A percentile compares a stretch with the other conserved stretches of the same genome.
phyloP scores from a whole-genome alignment of 352 stramenopile species.

The Pythium phragmitis region DNA sequence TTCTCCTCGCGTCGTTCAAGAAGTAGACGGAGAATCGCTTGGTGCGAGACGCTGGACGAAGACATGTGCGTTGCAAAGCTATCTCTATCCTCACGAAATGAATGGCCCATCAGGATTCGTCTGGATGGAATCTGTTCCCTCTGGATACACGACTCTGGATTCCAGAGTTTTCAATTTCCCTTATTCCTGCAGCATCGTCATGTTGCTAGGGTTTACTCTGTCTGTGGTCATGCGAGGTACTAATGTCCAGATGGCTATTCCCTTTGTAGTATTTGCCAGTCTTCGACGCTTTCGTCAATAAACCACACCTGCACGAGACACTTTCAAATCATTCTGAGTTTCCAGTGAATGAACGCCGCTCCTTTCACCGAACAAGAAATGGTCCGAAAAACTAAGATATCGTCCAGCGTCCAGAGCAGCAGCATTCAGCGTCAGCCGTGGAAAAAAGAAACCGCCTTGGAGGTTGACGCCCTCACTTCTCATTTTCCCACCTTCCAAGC shows the following conservation, averaged over 20 bases:
- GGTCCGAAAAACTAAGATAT: neutral
- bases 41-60: neutral
- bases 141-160: neutral
- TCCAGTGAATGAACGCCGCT: no score
- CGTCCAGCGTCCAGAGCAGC: neutral
- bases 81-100: no score
- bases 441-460: no score
- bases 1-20: conserved; percentile 53
- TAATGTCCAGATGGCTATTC: neutral
- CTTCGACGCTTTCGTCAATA: neutral
- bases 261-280: neutral
- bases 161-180: neutral
- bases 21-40: conserved; percentile 29
- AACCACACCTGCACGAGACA: no score
- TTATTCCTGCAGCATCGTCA: neutral
- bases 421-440: no score
- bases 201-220: neutral
- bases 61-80: no score
- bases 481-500: neutral
- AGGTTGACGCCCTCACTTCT: neutral
- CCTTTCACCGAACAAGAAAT: neutral
- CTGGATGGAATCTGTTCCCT: neutral
- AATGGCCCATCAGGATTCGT: neutral
- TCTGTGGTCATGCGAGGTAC: neutral
- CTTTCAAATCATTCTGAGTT: no score